Conservation (phyloP, 805 yeast species). For the Lipomyces sp. region DNA sequence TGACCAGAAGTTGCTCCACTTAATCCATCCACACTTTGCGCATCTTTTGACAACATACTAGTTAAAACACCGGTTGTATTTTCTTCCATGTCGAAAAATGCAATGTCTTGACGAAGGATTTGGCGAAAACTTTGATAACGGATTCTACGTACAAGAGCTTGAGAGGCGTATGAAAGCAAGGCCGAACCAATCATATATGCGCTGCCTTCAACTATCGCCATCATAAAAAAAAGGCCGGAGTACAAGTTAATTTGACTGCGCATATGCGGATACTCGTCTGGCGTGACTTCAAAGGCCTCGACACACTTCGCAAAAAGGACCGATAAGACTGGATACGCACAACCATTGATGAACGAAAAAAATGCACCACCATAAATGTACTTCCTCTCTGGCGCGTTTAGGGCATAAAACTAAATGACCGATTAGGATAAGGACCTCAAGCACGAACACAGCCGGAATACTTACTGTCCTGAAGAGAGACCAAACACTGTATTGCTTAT, state of each 20-base stretch:
- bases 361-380: conserved; percentile 4
- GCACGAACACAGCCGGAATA: not conserved
- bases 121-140: conserved; percentile 32
- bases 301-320: conserved; percentile 26
- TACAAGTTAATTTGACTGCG: conserved; percentile 40
- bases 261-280: conserved; percentile 36
- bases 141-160: conserved; percentile 31
- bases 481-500: not conserved
- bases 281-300: conserved; percentile 31
- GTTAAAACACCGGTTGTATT: conserved; percentile 34
- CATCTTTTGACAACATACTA: conserved; percentile 32
- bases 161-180: conserved; percentile 32
- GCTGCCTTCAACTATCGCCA: conserved; percentile 39
- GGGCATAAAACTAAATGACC: not conserved
- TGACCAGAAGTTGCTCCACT: conserved; percentile 37
- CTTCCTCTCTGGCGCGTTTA: conserved; percentile 12
- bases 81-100: conserved; percentile 33
- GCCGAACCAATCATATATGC: conserved; percentile 43
- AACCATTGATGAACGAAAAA: conserved; percentile 23
- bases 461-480: conserved; percentile 3
- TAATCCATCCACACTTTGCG: conserved; percentile 34
- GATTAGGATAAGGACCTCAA: not conserved
- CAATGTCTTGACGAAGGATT: conserved; percentile 34
- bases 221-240: conserved; percentile 40
- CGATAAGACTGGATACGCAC: conserved; percentile 15